Evolutionary conservation across 2,329 filamentous ascomycete genomes (phyloP), one percentile per base, ranked within the genome.

Genomic region (Trichoderma hamatum): DNA sequence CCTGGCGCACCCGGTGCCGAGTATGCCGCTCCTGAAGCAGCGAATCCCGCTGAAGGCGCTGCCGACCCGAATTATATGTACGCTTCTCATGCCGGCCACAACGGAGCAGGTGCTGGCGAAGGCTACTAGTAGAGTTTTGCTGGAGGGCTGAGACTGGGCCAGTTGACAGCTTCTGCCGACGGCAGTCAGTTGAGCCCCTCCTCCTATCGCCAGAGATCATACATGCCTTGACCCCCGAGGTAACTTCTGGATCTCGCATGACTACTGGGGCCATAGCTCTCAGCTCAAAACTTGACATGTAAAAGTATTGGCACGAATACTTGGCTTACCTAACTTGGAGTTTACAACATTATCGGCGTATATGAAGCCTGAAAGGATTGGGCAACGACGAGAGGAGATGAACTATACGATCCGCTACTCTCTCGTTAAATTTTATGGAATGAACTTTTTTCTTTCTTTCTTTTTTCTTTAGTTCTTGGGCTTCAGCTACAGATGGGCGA

Each of bases 41-140:
- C 78, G 24, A 76, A 75, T 67, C 75, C 71, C 39, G 77, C 81
- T 28, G 85, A 87, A 72, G 79, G 80, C 19, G 79, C 78, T 54
- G 71, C 75, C 49, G 79, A 81, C 28, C 72, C 79, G 13, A 81
- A 80, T 74, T 88, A 88, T 74, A 83, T 88, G 75, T 89, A 88
- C 74, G 78, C 78, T 34, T 79, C 81, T n/a, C 84, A 87, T 73
- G 76, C 82, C 43, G 84, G 84, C 32, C 88, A 90, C 72, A 90
- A 90, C 74, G 88, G 88, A 46, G 81, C 86, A n/a, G 78, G 81
- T 28, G 78, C 82, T 55, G 82, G 80, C 58, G 87, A 88, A 36
- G 82, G 82, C 59, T 89, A 86, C 75, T 87, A 83, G 65, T 11
- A n/a, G 24, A 19, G 24, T 19, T 43, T 43, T 43, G 19, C 39